Percentiles rank a stretch among this genome's conserved stretches.
These are phyloP conservation scores for Sordariomycetes sp. DNA, from an alignment of 2,329 filamentous ascomycete genomes.

Conservation along the genomic window DNA sequence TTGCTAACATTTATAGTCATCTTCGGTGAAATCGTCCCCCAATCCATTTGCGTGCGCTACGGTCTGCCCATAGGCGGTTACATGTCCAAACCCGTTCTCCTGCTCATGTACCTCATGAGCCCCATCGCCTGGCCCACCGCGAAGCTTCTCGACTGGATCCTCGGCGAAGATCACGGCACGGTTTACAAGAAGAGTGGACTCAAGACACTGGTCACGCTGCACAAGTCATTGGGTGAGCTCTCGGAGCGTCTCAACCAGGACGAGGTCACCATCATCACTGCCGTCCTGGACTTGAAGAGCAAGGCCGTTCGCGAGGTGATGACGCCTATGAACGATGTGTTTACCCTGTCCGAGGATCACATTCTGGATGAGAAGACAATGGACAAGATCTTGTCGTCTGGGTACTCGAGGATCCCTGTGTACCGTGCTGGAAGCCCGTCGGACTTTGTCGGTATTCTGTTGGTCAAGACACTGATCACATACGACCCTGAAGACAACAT, in stretches of 20 bases:
- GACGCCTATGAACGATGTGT: conserved; percentile 98
- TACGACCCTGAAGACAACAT: conserved; percentile 93
- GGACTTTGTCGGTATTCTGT: conserved; percentile 94
- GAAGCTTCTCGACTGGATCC: conserved; percentile 85
- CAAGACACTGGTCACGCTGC: conserved; percentile 91
- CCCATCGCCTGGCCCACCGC: conserved; percentile 91
- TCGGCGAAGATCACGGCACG: conserved; percentile 92
- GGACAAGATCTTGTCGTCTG: conserved; percentile 84
- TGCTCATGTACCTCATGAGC: conserved; percentile 85
- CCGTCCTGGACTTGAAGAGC: conserved; percentile 90
- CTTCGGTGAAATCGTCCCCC: conserved; percentile 92
- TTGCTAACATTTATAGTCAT: conserved; percentile 55
- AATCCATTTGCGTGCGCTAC: conserved; percentile 93
- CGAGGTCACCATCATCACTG: conserved; percentile 97
- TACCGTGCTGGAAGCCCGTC: conserved; percentile 73
- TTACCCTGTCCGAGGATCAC: conserved; percentile 92
- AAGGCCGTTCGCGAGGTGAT: conserved; percentile 94
- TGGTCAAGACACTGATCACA: conserved; percentile 97
- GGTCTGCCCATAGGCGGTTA: conserved; percentile 90
- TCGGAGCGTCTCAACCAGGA: conserved; percentile 90
- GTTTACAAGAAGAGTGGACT: conserved; percentile 97
- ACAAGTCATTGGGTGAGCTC: conserved; percentile 81
- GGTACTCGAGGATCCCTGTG: conserved; percentile 93
- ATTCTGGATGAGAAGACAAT: conserved; percentile 89
- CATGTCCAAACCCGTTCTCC: conserved; percentile 80